Conservation (phyloP, 1,139 yeast species). For the Groenewaldozyma sp. region DNA sequence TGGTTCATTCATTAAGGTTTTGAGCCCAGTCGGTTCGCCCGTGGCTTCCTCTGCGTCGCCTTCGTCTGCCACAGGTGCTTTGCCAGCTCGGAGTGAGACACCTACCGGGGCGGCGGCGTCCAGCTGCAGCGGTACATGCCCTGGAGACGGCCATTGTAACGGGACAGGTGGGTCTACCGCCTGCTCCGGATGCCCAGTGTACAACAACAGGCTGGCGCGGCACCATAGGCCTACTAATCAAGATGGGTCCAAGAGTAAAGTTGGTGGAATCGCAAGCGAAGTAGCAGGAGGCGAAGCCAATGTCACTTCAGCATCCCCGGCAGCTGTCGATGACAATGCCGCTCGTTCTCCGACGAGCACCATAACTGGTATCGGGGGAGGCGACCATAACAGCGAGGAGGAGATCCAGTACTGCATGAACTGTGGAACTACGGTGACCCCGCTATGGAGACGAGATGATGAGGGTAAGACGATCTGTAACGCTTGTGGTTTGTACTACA, state of each 20-base stretch:
- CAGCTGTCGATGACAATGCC: neutral
- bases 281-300: neutral
- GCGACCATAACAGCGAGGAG: slow-evolving; percentile 20
- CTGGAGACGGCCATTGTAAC: slow-evolving; percentile 77
- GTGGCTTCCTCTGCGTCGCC: slow-evolving; percentile 4
- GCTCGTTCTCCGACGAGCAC: slow-evolving; percentile 3
- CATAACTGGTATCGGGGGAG: slow-evolving; percentile 2
- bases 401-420: slow-evolving; percentile 52
- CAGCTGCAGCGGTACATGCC: slow-evolving; percentile 48
- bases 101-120: slow-evolving; percentile 7
- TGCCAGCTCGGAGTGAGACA: slow-evolving; percentile 6
- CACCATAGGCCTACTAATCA: neutral
- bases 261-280: neutral
- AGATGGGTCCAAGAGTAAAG: neutral
- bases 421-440: slow-evolving; percentile 78
- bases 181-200: slow-evolving; percentile 79
- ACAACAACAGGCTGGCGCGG: slow-evolving; percentile 49
- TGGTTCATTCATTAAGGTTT: too few relatives aligned
- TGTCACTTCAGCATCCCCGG: neutral
- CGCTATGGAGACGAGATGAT: slow-evolving; percentile 80
- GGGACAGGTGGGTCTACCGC: slow-evolving; percentile 81
- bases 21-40: neutral
- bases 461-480: slow-evolving; percentile 77
- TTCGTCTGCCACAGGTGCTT: slow-evolving; percentile 5
- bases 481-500: slow-evolving; percentile 77